Base-by-base conservation (phyloP, 2,329 filamentous ascomycete species). In the Pseudofabraea citricarpa region DNA sequence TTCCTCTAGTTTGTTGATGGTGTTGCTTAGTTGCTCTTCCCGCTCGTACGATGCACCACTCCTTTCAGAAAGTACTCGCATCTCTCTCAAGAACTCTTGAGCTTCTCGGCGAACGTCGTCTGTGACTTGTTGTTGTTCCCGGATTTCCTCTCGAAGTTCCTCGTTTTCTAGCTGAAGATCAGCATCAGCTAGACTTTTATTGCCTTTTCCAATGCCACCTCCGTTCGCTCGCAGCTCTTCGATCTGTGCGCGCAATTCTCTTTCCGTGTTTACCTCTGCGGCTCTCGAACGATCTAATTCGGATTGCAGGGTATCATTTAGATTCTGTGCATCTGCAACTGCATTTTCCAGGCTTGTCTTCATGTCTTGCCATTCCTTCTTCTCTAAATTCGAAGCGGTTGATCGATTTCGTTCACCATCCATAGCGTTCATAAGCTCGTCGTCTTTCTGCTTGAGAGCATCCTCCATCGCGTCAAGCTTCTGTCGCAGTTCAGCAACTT, bases 91-190 rank as follows among this genome's bases (percentile, higher is more conserved):
- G 61, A 91, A 95, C 39, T 82, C 77, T 44, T 87, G 82, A 0
- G 90, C 90, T 66, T 96, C 88, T 43, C 77, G 79, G 19, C 87
- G 81, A 23, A 96, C 93, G 57, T 95, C 87, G 48, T 94, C 85
- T 0, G 90, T 95, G 2, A 93, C 77, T 45, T 85, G 77, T 53
- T 89, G 83, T 62, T 97, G 91, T 50, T 90, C 76, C 41, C 72
- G 69, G 18, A 91, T 66, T 22, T 84, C 76, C 26, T 66, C 63
- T 50, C 85, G 79, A 18, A 90, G 67, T 33, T 79, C 77, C 44
- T 83, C 75, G 56, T 96, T 87, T 57, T 88, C 83, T 36, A 70
- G 72, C 57, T 80, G 75, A 46, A 84, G 67, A 37, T 85, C 80
- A 2, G 68, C 56, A 54, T 82, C 48, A 13, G 52, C 59, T n/a